Base-by-base conservation (phyloP, 2,329 filamentous ascomycete species). In the Ophiosphaerella narmari region DNA sequence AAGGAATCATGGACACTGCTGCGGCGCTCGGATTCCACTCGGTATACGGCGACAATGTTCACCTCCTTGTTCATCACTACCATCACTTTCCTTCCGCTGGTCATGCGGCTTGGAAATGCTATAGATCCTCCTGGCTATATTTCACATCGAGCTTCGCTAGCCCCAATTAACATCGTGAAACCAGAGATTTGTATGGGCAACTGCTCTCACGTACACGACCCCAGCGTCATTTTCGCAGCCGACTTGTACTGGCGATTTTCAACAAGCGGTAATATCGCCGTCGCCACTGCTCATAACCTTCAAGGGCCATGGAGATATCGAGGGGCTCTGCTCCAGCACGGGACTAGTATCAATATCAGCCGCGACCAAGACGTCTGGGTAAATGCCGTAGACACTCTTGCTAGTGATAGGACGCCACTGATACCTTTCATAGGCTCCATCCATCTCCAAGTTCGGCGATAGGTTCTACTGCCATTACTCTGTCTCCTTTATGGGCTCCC, bases 381-480 rank as follows among this genome's bases (percentile, higher is more conserved):
- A 53, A 12, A 36, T 9, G 6, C 6, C 38, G 18, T 24, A 13
- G 12, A 21, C 11, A 11, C 26, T 32, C 7, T 37, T 41, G 14
- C 9, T 9, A 12, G 8, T 5, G 6, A 35, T 37, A 12, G n/a
- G 9, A 8, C 12, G 18, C 14, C 16, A 38, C 39, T 57, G 12
- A 57, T 18, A 5, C 12, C 4, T 31, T 13, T 12, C 7, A 32
- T 43, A 85, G 84, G 86, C 86, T 1, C 86, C 86, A 0, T 85
- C 88, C 50, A 79, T 86, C 13, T 68, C 73, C 31, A 72, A 80
- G n/a, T 75, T 86, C 8, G 79, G 78, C 54, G 73, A 70, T 39
- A 73, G 74, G 0, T 89, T 85, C 71, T 80, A 86, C 59, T 68
- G 81, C 14, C 87, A 86, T 77, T 87, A 88, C 67, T 75, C 81